These are phyloP conservation scores for Neonothopanus nambi DNA, from an alignment of 1,284 basidiomycete genomes.

Conservation along the genomic window DNA sequence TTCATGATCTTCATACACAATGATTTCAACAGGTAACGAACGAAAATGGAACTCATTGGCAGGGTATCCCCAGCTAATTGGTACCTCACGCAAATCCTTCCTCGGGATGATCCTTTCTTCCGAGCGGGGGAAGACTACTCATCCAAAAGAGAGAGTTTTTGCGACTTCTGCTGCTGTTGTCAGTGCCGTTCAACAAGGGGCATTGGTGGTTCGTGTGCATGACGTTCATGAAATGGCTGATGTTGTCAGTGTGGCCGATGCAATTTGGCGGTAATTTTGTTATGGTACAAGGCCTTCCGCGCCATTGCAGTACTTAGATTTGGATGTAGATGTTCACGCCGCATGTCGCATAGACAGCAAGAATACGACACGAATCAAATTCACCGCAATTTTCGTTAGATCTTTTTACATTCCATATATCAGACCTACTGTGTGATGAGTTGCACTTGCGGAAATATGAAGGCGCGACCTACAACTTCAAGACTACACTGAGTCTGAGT, in stretches of 20 bases:
- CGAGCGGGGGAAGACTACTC: conserved; percentile 49
- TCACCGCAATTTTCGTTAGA: too few species aligned
- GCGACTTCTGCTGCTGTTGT: conserved; percentile 84
- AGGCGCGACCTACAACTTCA: too few species aligned
- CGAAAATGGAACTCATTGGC: conserved; percentile 50
- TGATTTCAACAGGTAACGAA: conserved; percentile 2
- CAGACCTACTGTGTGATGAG: too few species aligned
- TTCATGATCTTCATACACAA: too few species aligned
- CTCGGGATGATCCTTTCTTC: conserved; percentile 64
- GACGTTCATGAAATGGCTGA: conserved; percentile 71
- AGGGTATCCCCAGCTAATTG: conserved; percentile 77
- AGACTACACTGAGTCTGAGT: too few species aligned
- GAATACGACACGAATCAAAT: too few species aligned
- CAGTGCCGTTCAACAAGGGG: conserved; percentile 76
- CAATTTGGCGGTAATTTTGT: conserved; percentile 40
- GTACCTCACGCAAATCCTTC: conserved; percentile 83
- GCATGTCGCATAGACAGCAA: too few species aligned
- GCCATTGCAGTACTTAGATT: too few species aligned
- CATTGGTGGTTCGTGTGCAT: conserved; percentile 82
- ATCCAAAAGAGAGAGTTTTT: conserved; percentile 67
- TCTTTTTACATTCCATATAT: too few species aligned
- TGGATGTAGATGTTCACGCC: too few species aligned
- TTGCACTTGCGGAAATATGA: too few species aligned
- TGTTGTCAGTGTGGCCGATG: conserved; percentile 46
- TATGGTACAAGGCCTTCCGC: too few species aligned